phyloP scores from a whole-genome alignment of 2,329 filamentous ascomycete species.

The Clathrospora elynae region DNA sequence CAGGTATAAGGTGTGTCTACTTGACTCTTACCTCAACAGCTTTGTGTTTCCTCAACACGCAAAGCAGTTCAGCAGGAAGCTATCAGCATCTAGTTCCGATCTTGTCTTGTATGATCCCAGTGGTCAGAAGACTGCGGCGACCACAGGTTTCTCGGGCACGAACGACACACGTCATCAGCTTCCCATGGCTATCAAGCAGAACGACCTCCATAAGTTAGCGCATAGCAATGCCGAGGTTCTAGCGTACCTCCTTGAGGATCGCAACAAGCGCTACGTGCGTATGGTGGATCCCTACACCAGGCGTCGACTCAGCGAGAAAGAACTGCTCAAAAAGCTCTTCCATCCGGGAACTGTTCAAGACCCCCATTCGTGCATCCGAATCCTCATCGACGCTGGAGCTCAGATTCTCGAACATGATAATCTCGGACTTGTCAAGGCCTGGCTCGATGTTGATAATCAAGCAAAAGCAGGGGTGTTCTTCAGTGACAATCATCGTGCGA shows the following conservation, averaged over 20 bases:
- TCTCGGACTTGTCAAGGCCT: constrained; percentile 52
- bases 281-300: too few species aligned
- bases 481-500: constrained; percentile 59
- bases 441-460: constrained; percentile 56
- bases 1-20: constrained; percentile 63
- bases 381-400: constrained; percentile 73
- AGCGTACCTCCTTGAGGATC: constrained; percentile 58
- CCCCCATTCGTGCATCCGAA: too few species aligned
- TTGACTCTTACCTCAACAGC: constrained; percentile 64
- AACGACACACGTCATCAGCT: constrained; percentile 64
- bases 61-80: constrained; percentile 65
- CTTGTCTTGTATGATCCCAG: too few species aligned
- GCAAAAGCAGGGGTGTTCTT: constrained; percentile 58
- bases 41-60: constrained; percentile 66
- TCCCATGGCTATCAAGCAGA: constrained; percentile 60
- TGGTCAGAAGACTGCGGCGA: constrained; percentile 52
- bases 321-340: too few species aligned
- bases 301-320: too few species aligned
- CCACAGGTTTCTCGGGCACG: constrained; percentile 71
- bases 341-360: too few species aligned
- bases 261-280: too few species aligned
- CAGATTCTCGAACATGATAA: constrained; percentile 67
- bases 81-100: constrained; percentile 71
- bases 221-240: constrained; percentile 72
- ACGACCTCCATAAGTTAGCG: constrained; percentile 58